Conservation (phyloP, 2,329 filamentous ascomycete species). For the Chrysosporium queenslandicum region DNA sequence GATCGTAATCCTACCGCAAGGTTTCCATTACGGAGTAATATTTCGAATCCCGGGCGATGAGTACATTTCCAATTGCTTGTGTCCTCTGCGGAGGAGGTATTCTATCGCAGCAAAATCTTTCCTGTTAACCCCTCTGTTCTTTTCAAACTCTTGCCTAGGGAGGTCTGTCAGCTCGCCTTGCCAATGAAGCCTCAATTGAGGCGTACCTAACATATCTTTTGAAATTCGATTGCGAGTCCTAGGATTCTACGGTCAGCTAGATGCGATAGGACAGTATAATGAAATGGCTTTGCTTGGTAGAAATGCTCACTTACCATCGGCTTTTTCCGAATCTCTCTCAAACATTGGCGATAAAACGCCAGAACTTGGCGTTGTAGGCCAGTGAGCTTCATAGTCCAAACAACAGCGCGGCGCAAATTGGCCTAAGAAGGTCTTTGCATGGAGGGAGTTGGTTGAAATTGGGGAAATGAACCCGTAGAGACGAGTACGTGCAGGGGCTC, state of each 20-base stretch:
- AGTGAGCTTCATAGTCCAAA: constrained; percentile 43
- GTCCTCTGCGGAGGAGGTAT: constrained; percentile 71
- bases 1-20: too few relatives aligned
- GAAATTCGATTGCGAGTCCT: constrained; percentile 37
- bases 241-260: background rate
- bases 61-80: constrained; percentile 71
- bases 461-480: background rate
- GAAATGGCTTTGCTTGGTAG: background rate
- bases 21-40: constrained; percentile 37
- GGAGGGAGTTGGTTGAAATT: background rate
- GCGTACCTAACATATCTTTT: constrained; percentile 34
- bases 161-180: background rate
- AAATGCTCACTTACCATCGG: constrained; percentile 48
- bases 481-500: background rate
- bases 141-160: constrained; percentile 63
- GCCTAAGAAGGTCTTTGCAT: background rate
- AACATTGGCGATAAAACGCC: constrained; percentile 72
- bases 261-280: background rate
- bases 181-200: background rate
- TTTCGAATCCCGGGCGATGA: constrained; percentile 71
- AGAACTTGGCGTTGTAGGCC: constrained; percentile 87
- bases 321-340: constrained; percentile 73
- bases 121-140: constrained; percentile 58
- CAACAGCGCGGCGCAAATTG: background rate
- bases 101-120: constrained; percentile 81